Evolutionary conservation across 208 protist genomes (phyloP), one percentile per base, ranked within the genome.

Genomic region (Trypanosoma scelopori): DNA sequence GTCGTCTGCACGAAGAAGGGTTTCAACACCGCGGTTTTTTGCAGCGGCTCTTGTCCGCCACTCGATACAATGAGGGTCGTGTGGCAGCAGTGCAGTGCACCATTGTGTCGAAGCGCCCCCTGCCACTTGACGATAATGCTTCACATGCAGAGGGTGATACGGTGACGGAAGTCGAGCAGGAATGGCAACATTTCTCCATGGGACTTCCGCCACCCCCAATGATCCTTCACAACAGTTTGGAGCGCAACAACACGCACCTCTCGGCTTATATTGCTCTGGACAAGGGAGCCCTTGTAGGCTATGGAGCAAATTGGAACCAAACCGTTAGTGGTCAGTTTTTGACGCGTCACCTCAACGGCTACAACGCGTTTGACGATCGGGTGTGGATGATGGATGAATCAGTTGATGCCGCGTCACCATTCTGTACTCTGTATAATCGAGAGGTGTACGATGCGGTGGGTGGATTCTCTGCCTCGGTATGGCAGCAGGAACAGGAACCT

Each of bases 41-140:
- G 35, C 63, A 69, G 41, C 55, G 62, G 42, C 59, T 79, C 43
- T 55, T 79, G 41, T 71, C 61, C 6, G 55, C 68, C 18, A 68
- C 50, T 42, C 25, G 32, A n/a, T 62, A 45, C 42, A 79, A 79
- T 62, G 55, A 66, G n/a, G 74, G 74, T 15, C 74, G 74, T 37
- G 74, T 79, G 55, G 59, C 62, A 7, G 74, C 62, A 15, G 74
- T 71, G 20, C 74, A 79, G 57, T 79, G 74, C 50, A 70, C 62
- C 23, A 46, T 79, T 23, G 43, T 78, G 12, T 50, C 22, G 1
- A 3, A 30, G 2, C 53, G 18, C 12, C 41, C 32, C 37, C 15
- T 45, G 2, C 0, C 6, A 15, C 25, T 30, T 27, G 51, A 20
- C 22, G 20, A 16, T 15, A 22, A 22, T n/a, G 11, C 23, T 18